A percentile compares a stretch with the other conserved stretches of the same genome.
These are phyloP conservation scores for Omphalotus olearius DNA, from an alignment of 1,284 basidiomycete genomes.

Conservation along the genomic window DNA sequence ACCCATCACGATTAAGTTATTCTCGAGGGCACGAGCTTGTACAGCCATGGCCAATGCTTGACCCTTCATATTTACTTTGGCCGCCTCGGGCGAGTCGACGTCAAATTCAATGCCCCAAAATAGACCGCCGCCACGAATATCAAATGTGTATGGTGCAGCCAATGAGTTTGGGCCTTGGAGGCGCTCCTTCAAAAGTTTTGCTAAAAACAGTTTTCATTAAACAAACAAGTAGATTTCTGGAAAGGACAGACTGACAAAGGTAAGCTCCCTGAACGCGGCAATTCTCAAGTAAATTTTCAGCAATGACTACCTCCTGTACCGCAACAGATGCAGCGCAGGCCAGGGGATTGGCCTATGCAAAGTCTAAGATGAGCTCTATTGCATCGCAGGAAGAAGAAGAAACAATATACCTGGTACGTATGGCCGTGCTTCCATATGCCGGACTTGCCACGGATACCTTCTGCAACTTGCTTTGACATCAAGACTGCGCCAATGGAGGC, in stretches of 20 bases:
- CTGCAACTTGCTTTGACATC: conserved; percentile 66
- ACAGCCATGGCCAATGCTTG: conserved; percentile 33
- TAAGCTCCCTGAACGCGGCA: conserved; percentile 59
- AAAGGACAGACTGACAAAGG: conserved; percentile 34
- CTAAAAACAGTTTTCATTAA: conserved; percentile 20
- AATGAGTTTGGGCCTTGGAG: conserved; percentile 50
- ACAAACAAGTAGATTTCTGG: conserved; percentile 1
- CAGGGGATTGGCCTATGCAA: conserved; percentile 55
- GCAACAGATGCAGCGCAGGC: conserved; percentile 76
- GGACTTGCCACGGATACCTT: conserved; percentile 60
- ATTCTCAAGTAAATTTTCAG: conserved; percentile 67
- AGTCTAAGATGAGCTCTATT: not conserved
- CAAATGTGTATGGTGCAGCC: conserved; percentile 64
- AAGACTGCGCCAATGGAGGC: conserved; percentile 80
- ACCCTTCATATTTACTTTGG: conserved; percentile 45
- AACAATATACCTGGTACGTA: conserved; percentile 66
- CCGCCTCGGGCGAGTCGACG: conserved; percentile 40
- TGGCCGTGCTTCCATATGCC: conserved; percentile 82
- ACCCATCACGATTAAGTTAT: conserved; percentile 67
- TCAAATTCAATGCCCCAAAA: conserved; percentile 86
- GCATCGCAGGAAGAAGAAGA: too few species aligned
- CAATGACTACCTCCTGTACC: conserved; percentile 68
- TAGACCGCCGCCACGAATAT: conserved; percentile 74
- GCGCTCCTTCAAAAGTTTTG: conserved; percentile 47
- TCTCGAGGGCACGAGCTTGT: conserved; percentile 61